Evolutionary conservation across 2,329 filamentous ascomycete species (phyloP).

Genomic region (Arthrinium puccinioides): DNA sequence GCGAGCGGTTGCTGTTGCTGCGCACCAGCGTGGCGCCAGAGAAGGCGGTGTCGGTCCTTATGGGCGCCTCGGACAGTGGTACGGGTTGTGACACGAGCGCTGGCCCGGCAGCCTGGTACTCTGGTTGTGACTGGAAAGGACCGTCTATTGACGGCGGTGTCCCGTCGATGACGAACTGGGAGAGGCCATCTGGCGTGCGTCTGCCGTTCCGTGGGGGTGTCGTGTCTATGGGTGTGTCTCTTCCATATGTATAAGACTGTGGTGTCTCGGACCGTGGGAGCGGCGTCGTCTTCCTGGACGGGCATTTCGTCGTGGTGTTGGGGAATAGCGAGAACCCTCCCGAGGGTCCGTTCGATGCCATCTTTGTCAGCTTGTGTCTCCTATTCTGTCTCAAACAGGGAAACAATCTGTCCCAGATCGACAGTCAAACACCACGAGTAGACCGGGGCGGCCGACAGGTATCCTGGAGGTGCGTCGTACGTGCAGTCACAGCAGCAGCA

Average conservation of each 20-base stretch:
- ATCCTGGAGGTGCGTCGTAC: no score
- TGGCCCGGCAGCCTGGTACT: conserved; percentile 16
- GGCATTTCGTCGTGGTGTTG: conserved; percentile 35
- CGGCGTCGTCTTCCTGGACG: conserved; percentile 35
- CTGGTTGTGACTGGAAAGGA: conserved; percentile 17
- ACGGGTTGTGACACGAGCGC: conserved; percentile 30
- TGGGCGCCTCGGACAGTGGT: conserved; percentile 33
- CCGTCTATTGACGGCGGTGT: conserved; percentile 11
- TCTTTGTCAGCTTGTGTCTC: not conserved
- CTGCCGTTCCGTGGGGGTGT: conserved; percentile 20
- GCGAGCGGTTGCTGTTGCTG: conserved; percentile 40
- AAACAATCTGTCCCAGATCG: no score
- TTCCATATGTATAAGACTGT: conserved; percentile 16
- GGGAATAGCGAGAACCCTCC: conserved; percentile 53
- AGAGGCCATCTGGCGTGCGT: conserved; percentile 17
- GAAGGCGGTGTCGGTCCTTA: conserved; percentile 42
- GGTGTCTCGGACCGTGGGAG: conserved; percentile 18
- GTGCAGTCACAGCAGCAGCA: no score
- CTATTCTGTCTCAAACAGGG: conserved; percentile 1
- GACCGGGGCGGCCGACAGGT: no score
- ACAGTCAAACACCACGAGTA: no score
- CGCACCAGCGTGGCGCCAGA: conserved; percentile 44
- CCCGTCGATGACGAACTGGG: conserved; percentile 22
- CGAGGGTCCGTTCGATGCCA: conserved; percentile 3
- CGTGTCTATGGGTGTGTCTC: conserved; percentile 20